Percentiles rank a stretch among this genome's conserved stretches.
phyloP scores from a whole-genome alignment of 2,329 filamentous ascomycete genomes.

The Xylariaceae sp. region DNA sequence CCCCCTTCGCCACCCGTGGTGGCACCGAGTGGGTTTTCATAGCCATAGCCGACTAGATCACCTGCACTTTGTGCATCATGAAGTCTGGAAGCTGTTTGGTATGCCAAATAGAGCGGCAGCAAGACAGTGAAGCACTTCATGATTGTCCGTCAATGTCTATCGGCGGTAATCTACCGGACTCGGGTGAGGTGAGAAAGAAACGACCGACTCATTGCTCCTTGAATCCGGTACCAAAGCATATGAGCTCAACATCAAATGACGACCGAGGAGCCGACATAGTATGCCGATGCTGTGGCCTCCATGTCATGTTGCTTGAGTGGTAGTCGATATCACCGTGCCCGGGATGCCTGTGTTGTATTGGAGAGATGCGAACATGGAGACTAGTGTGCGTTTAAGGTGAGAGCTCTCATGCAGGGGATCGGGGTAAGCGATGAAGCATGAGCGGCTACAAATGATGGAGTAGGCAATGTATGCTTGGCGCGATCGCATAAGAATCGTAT shows the following conservation, averaged over 20 bases:
- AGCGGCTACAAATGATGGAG: neutral
- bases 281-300: no score
- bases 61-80: neutral
- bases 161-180: neutral
- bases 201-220: neutral
- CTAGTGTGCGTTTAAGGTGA: neutral
- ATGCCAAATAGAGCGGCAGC: neutral
- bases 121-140: slow-evolving; percentile 1
- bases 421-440: neutral
- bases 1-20: slow-evolving; percentile 7
- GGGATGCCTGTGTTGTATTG: neutral
- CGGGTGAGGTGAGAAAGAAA: neutral
- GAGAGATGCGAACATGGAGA: neutral
- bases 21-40: slow-evolving; percentile 4
- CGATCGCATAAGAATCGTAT: neutral
- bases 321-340: neutral
- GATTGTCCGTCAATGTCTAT: neutral
- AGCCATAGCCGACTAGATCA: slow-evolving; percentile 5
- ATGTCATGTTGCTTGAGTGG: neutral
- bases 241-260: no score
- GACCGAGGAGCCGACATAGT: no score
- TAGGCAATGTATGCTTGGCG: no score
- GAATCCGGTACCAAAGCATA: no score
- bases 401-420: neutral
- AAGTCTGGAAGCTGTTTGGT: neutral